These are phyloP conservation scores for Alternaria burnsii DNA, from an alignment of 2,329 filamentous ascomycete genomes.

Conservation along the genomic window DNA sequence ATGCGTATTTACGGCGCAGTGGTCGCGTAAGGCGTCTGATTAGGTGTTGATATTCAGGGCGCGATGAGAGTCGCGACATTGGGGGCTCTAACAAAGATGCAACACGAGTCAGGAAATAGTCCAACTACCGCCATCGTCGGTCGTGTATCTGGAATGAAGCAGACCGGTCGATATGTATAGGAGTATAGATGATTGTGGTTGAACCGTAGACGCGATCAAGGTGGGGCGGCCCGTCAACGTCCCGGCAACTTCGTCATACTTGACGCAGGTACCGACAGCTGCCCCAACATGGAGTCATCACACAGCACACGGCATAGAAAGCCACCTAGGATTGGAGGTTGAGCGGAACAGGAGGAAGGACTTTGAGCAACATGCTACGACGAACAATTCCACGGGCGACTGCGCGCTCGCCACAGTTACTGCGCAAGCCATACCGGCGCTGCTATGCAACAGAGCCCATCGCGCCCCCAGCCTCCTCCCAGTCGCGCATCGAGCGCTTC, in stretches of 20 bases:
- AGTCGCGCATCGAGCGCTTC: slow-evolving; percentile 47
- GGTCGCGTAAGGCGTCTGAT: too few relatives aligned
- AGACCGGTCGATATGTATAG: background rate
- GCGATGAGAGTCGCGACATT: background rate
- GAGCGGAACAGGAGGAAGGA: slow-evolving; percentile 12
- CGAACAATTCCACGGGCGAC: slow-evolving; percentile 9
- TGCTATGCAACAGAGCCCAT: slow-evolving; percentile 28
- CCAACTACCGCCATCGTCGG: background rate
- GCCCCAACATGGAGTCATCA: slow-evolving; percentile 3
- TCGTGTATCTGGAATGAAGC: background rate
- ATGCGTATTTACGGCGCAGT: too few relatives aligned
- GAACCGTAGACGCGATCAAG: slow-evolving; percentile 1
- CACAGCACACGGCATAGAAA: background rate
- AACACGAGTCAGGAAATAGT: background rate
- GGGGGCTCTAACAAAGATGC: background rate
- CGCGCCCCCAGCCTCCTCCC: slow-evolving; percentile 28
- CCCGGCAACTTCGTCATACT: slow-evolving; percentile 17
- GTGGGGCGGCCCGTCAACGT: slow-evolving; percentile 13
- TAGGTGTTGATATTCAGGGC: too few relatives aligned
- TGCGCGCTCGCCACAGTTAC: background rate
- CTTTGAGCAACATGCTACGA: slow-evolving; percentile 20
- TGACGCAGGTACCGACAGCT: background rate
- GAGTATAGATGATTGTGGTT: background rate
- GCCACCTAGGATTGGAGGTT: slow-evolving; percentile 3
- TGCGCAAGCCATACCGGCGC: slow-evolving; percentile 19